Conservation (phyloP, 352 stramenopile species). For the Phytophthora chlamydospora region DNA sequence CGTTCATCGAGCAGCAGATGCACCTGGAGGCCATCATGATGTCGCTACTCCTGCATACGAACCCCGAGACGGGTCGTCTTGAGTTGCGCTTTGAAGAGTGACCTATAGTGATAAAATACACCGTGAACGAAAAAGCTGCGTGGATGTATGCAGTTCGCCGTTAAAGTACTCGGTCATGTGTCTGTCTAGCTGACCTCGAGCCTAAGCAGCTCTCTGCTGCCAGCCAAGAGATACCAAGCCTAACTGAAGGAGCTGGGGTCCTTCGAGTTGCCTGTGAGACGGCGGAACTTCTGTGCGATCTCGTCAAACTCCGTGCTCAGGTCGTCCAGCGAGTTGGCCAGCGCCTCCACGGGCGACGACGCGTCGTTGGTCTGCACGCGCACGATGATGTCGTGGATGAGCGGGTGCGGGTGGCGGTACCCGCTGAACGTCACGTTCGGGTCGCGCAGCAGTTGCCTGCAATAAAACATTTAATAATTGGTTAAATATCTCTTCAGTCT, state of each 20-base stretch:
- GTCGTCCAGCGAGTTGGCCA: constrained; percentile 85
- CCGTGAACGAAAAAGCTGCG: no score
- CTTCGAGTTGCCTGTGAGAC: constrained; percentile 84
- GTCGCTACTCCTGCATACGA: constrained; percentile 51
- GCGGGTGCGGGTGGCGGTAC: constrained; percentile 96
- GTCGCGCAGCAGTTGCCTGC: constrained; percentile 88
- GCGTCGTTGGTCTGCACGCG: constrained; percentile 93
- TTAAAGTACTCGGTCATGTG: constrained; percentile 24
- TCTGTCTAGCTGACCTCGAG: not conserved
- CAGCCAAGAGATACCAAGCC: not conserved
- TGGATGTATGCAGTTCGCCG: not conserved
- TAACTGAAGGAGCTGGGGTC: constrained; percentile 86
- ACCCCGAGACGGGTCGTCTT: constrained; percentile 25
- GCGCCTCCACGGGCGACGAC: constrained; percentile 80
- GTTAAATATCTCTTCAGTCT: no score
- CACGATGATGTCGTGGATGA: constrained; percentile 96
- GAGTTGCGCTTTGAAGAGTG: constrained; percentile 65
- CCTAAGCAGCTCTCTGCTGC: not conserved
- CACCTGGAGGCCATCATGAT: constrained; percentile 62
- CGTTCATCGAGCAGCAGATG: constrained; percentile 60
- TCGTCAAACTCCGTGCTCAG: constrained; percentile 89
- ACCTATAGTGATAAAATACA: constrained; percentile 1
- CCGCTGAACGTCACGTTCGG: constrained; percentile 93
- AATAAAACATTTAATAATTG: constrained; percentile 5
- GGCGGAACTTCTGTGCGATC: constrained; percentile 85